Conservation (phyloP, 225 moss, liverwort and hornwort species). For the Neckera pumila region DNA sequence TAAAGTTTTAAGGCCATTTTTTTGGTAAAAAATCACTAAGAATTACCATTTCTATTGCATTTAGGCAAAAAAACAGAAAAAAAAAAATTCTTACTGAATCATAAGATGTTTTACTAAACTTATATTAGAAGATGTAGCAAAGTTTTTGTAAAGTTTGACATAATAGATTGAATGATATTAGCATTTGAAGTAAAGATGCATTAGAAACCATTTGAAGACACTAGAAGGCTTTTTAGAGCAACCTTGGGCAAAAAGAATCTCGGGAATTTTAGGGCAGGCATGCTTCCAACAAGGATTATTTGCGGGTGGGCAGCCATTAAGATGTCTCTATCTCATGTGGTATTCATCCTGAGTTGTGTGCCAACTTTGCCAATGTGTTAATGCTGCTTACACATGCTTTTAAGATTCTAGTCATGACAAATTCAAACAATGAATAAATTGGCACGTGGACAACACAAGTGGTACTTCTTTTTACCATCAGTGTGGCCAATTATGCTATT, state of each 20-base stretch:
- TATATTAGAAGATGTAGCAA: too few species aligned
- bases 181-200: not conserved
- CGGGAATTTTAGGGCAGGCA: rapidly evolving
- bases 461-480: too few species aligned
- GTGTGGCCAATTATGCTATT: not conserved
- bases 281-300: too few species aligned
- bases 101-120: not conserved
- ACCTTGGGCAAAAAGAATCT: not conserved
- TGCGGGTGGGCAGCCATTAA: too few species aligned
- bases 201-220: not conserved
- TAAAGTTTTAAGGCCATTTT: rapidly evolving
- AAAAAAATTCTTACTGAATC: not conserved
- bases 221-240: not conserved
- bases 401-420: too few species aligned
- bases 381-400: too few species aligned
- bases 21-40: rapidly evolving
- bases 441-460: too few species aligned
- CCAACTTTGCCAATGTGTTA: too few species aligned
- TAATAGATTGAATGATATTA: not conserved
- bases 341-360: too few species aligned
- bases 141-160: not conserved
- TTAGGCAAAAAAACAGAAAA: rapidly evolving
- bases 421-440: not conserved
- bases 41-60: not conserved
- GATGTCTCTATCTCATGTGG: too few species aligned